Evolutionary conservation across 306 rosid species (phyloP).

Genomic region (Casuarina cunninghamiana): DNA sequence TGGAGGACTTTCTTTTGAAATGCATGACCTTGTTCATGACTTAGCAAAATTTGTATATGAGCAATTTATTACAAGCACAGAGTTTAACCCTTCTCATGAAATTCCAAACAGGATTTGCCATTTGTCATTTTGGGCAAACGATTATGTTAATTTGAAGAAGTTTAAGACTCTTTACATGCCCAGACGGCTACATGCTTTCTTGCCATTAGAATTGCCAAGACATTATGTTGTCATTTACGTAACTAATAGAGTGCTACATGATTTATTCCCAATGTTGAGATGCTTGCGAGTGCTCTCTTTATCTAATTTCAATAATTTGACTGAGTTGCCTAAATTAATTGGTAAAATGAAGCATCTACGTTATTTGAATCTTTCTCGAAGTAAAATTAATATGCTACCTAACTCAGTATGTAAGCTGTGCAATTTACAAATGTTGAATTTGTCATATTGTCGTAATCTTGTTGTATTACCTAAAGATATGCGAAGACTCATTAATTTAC

Average conservation of each 20-base stretch:
- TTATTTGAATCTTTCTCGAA: slow-evolving; percentile 17
- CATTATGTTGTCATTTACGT: not conserved
- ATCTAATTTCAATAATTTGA: not conserved
- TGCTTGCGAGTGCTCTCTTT: slow-evolving; percentile 15
- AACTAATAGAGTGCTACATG: not conserved
- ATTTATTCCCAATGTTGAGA: not conserved
- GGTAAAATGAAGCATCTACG: slow-evolving; percentile 21
- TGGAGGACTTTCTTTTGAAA: not conserved
- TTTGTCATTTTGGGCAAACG: not conserved
- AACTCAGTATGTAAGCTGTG: slow-evolving; percentile 21
- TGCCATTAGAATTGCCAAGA: not conserved
- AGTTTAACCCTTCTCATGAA: not conserved
- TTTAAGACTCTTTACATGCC: slow-evolving; percentile 2
- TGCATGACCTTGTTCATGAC: slow-evolving; percentile 45
- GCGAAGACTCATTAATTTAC: not conserved
- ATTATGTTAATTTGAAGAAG: not conserved
- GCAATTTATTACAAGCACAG: not conserved
- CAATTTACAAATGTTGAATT: slow-evolving; percentile 25
- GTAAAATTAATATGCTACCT: not conserved
- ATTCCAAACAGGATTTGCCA: slow-evolving; percentile 14
- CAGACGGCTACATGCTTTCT: not conserved
- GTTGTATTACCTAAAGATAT: not conserved
- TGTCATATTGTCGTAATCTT: not conserved
- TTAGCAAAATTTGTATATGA: slow-evolving; percentile 25
- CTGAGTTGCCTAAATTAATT: slow-evolving; percentile 9